Evolutionary conservation across 345 rosid genomes (phyloP), one percentile per base, ranked within the genome.

Genomic region (Dovyalis caffra): DNA sequence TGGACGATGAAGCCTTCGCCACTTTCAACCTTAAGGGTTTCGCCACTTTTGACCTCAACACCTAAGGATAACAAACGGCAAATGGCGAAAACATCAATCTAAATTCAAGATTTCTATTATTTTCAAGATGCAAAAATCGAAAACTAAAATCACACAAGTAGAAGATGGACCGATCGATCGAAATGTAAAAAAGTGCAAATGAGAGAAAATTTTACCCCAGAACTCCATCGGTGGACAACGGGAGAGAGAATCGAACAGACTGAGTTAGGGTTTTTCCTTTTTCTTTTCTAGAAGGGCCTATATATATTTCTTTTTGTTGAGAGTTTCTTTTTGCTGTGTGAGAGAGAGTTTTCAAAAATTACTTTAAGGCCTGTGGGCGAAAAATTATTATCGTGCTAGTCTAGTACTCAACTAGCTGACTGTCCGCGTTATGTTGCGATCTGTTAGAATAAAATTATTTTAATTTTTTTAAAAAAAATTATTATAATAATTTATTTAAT

Each of bases 11-110:
- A 78, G 9, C 63, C 75, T 64, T 21, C 74, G 7, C 83, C 84
- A 64, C 87, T 84, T 33, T 75, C 72, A 45, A 88, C 87, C 45
- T 3, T 25, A 18, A 83, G 77, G 9, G 84, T 32, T 45, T 32
- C 70, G 8, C 91, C 88, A 79, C 77, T 71, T 85, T 84, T 87
- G 34, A 90, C 89, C 78, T 91, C 97, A 79, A 82, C 85, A 84
- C 94, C 97, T 91, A 79, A 8, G 69, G 31, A 78, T 56, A 18
- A 37, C 34, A 56, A 43, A 43, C 18, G 18, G 29, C 64, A 40
- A 70, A 2, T 6, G 43, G 7, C 63, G 47, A 43, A 43, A 73
- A 12, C 25, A 57, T 2, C 15, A 20, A 37, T 29, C 9, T 21
- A 66, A 75, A 57, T 40, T 25, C 25, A 40, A 51, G n/a, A 69